Evolutionary conservation across 2,329 filamentous ascomycete species (phyloP).

Genomic region (Tolypocladium nubicola): DNA sequence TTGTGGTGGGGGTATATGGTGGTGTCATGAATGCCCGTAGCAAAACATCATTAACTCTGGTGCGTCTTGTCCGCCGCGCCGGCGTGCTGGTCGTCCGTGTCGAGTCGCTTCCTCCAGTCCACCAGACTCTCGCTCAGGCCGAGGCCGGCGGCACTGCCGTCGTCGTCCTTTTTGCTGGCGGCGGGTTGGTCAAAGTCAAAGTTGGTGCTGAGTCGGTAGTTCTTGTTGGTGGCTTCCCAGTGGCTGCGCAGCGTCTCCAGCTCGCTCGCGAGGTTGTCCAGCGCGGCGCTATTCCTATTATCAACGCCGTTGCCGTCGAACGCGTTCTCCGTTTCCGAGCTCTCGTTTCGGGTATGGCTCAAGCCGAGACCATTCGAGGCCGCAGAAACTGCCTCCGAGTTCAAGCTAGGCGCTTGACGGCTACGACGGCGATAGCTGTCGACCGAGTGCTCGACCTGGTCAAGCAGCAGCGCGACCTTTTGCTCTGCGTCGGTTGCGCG

Average conservation of each 20-base stretch:
- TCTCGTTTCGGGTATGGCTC: constrained; percentile 41
- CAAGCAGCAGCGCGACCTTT: constrained; percentile 83
- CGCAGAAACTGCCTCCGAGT: constrained; percentile 27
- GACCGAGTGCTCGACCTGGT: constrained; percentile 89
- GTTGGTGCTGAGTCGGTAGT: constrained; percentile 79
- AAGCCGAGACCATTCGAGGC: constrained; percentile 24
- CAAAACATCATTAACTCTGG: constrained; percentile 13
- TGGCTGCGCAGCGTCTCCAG: constrained; percentile 82
- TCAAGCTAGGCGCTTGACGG: constrained; percentile 44
- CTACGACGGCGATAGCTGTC: constrained; percentile 84
- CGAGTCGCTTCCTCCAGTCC: constrained; percentile 71
- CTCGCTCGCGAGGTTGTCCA: constrained; percentile 87
- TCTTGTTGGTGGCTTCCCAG: constrained; percentile 95
- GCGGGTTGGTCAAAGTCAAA: constrained; percentile 66
- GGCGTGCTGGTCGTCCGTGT: constrained; percentile 33
- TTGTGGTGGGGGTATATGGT: constrained; percentile 15
- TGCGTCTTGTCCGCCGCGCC: constrained; percentile 17
- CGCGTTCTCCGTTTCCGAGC: constrained; percentile 50
- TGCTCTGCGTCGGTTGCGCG: constrained; percentile 84
- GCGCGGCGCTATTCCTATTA: constrained; percentile 51
- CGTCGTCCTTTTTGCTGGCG: constrained; percentile 31
- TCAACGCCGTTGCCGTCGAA: constrained; percentile 44
- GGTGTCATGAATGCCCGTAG: constrained; percentile 18
- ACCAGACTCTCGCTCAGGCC: constrained; percentile 62
- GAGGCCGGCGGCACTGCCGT: constrained; percentile 26